A percentile compares a stretch with the other conserved stretches of the same genome.
Conservation (phyloP, 148 eudicot species). For the Simmondsia chinensis region DNA sequence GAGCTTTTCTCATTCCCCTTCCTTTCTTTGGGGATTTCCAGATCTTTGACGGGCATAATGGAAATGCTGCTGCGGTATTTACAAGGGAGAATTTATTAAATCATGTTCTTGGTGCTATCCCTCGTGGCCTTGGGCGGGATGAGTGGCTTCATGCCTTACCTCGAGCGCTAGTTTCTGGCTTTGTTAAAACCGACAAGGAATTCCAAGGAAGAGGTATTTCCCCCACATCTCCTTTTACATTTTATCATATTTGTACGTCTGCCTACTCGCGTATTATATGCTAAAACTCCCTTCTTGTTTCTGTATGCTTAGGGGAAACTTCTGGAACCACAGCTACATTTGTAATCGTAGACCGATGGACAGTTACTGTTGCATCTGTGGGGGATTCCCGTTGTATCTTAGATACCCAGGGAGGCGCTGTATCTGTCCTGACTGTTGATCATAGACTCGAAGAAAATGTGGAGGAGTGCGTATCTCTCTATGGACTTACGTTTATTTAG, state of each 20-base stretch:
- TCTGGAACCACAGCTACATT: conserved; percentile 90
- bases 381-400: conserved; percentile 88
- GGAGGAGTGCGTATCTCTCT: conserved; percentile 50
- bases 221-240: not conserved
- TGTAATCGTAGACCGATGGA: conserved; percentile 79
- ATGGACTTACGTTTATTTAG: not conserved
- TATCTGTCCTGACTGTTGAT: conserved; percentile 69
- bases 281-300: not conserved
- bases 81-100: conserved; percentile 58
- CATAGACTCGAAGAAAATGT: conserved; percentile 82
- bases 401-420: conserved; percentile 63
- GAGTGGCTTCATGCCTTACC: conserved; percentile 90
- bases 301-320: conserved; percentile 47
- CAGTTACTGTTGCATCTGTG: conserved; percentile 84
- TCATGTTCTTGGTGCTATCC: conserved; percentile 62
- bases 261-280: no score
- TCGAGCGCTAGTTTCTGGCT: conserved; percentile 75
- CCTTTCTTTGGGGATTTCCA: conserved; percentile 12
- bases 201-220: conserved; percentile 54
- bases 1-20: not conserved
- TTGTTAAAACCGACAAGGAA: conserved; percentile 86
- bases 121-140: conserved; percentile 65
- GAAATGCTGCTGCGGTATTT: conserved; percentile 74
- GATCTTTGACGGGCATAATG: conserved; percentile 90
- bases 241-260: no score